Conservation (phyloP, 768 basidiomycete species). For the Galerina marginata region DNA sequence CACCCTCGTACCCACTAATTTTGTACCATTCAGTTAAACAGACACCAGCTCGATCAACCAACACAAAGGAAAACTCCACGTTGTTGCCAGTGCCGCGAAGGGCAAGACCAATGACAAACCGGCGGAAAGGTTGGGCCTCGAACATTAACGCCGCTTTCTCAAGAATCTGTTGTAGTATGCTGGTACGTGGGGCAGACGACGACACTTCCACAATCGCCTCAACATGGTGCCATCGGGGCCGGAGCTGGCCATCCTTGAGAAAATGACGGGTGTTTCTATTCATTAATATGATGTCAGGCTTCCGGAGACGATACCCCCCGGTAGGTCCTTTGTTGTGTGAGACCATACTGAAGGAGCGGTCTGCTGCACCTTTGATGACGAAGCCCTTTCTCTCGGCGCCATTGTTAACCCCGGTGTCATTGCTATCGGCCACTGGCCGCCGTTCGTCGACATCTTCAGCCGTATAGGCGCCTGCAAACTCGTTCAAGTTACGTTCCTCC, state of each 20-base stretch:
- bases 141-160: constrained; percentile 13
- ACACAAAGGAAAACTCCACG: neutral
- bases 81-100: neutral
- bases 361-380: neutral
- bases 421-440: too few relatives aligned
- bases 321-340: neutral
- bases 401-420: too few relatives aligned
- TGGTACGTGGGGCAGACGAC: neutral
- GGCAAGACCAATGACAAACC: constrained; percentile 11
- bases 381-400: too few relatives aligned
- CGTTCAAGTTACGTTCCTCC: too few relatives aligned
- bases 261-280: constrained; percentile 8
- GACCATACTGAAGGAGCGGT: neutral
- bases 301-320: constrained; percentile 4
- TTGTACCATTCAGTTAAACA: neutral
- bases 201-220: neutral
- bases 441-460: too few relatives aligned
- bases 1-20: neutral
- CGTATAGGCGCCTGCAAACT: too few relatives aligned
- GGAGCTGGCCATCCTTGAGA: constrained; percentile 1
- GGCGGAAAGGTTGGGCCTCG: constrained; percentile 12
- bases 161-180: constrained; percentile 1
- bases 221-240: constrained; percentile 11
- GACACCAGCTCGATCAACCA: constrained; percentile 12
- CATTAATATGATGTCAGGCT: constrained; percentile 11